Base-by-base conservation (phyloP, 2,329 filamentous ascomycete genomes). In the Elsinoe australis region DNA sequence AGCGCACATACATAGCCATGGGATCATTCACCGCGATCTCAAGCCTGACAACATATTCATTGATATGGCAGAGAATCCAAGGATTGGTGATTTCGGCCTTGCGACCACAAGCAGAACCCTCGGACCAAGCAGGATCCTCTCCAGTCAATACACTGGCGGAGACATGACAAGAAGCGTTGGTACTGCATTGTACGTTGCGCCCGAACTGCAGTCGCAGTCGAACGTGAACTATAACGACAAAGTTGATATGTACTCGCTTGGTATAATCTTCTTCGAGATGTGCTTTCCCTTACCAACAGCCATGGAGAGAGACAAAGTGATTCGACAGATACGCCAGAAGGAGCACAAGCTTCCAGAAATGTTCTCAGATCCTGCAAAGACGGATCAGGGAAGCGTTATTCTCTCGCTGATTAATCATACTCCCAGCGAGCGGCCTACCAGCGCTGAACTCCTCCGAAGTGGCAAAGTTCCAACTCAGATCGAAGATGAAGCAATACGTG, bases 191-290 rank as follows among this genome's bases (percentile, higher is more conserved):
- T 98, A 98, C 59, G 85, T 94, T 49, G 92, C 92, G 0, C 92
- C 92, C 0, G 92, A 98, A 64, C 79, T 98, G 49, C 81, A 85
- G 51, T 87, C 86, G 1, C 77, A 77, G 4, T 81, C 81, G 4
- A 76, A 76, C 24, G 84, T 83, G 3, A 82, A 82, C 52, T 96
- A 96, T 63, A 94, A 86, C 51, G 82, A 87, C 50, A 96, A 95
- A 65, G 89, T 96, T 1, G 92, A 98, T 76, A 96, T 98, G 90
- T 98, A 92, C 62, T 95, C 90, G 0, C 73, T 98, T 33, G 92
- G 92, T 0, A 85, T 98, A 54, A 96, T 98, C 50, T 94, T 98
- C 68, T 96, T 95, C 56, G 92, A 98, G 66, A 98, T 98, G 92
- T 94, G 85, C 59, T 72, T 78, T 55, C 68, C 74, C 3, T 65